Base-by-base conservation (phyloP, 2,329 filamentous ascomycete species). In the Ceratocystiopsis brevicomis region DNA sequence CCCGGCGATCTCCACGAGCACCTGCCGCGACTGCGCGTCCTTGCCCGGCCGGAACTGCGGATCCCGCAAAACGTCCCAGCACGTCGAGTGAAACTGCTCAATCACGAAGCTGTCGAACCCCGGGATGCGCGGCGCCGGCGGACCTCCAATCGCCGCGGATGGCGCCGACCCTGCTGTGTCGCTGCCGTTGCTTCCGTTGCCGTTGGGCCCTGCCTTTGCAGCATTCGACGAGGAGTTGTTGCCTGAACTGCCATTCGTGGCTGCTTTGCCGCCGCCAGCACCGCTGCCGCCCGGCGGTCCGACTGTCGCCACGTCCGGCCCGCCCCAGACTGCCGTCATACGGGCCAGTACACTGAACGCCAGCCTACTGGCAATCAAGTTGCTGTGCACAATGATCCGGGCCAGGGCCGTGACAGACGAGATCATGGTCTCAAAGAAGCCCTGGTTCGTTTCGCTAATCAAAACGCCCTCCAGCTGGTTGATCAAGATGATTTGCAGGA, bases 101-200 rank as follows among this genome's bases (percentile, higher is more conserved):
- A 96, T 81, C 61, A 94, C 81, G 61, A 94, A 96, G 45, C 74
- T 72, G 52, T 94, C 86, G 56, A 98, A 98, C 8, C 90, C 88
- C 2, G 87, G 83, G 25, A 98, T 76, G 16, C 61, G 62, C 12
- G 76, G 75, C 12, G 61, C 57, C 4, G 74, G 45, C 5, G 65
- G 2, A 67, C 65, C 4, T 11, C 41, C 48, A 6, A 48, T 3
- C 6, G 36, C 32, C 15, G 36, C 33, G 14, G 17, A 37, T 12
- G 39, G 34, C 25, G 36, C n/a, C 14, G 25, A 36, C 35, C 35
- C 33, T 21, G 16, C 37, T 21, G 37, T 17, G 38, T 17, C 30
- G n/a, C 33, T 14, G 44, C 18, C 41, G 43, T 37, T 43, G 21
- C 6, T 32, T 16, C 8, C 12, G 17, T 15, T 42, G 17, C 16